Percentiles rank a stretch among this genome's conserved stretches.
Evolutionary conservation across 1,139 yeast species (phyloP).

Genomic region (Blastobotrys arbuscula): DNA sequence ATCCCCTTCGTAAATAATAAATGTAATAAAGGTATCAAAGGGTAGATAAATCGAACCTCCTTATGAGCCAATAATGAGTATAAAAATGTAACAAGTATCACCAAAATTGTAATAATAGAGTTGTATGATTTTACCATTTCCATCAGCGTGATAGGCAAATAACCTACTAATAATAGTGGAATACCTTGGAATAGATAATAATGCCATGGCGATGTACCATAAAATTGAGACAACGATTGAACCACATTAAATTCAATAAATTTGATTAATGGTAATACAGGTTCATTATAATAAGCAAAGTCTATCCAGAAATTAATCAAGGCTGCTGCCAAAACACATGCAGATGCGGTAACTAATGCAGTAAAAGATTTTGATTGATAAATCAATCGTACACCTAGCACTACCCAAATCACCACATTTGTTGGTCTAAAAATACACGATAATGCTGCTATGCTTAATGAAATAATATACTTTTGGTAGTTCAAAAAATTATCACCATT

Average conservation of each 20-base stretch:
- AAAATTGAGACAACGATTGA: constrained; percentile 68
- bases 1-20: constrained; percentile 22
- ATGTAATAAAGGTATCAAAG: constrained; percentile 70
- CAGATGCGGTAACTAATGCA: constrained; percentile 23
- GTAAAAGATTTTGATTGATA: constrained; percentile 1
- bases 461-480: constrained; percentile 16
- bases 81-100: constrained; percentile 41
- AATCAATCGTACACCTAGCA: constrained; percentile 45
- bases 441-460: constrained; percentile 27
- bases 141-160: constrained; percentile 52
- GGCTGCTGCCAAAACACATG: constrained; percentile 31
- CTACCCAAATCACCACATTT: constrained; percentile 67
- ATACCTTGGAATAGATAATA: constrained; percentile 79
- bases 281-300: constrained; percentile 50
- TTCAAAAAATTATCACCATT: constrained; percentile 20
- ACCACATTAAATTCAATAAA: constrained; percentile 74
- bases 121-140: constrained; percentile 36
- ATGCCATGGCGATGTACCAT: constrained; percentile 82
- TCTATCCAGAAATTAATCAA: constrained; percentile 46
- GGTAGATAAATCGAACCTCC: constrained; percentile 87
- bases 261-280: constrained; percentile 57
- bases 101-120: constrained; percentile 30
- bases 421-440: constrained; percentile 68
- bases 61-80: constrained; percentile 75
- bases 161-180: constrained; percentile 66